phyloP scores from a whole-genome alignment of 2,329 filamentous ascomycete species.

The Fusarium napiforme region DNA sequence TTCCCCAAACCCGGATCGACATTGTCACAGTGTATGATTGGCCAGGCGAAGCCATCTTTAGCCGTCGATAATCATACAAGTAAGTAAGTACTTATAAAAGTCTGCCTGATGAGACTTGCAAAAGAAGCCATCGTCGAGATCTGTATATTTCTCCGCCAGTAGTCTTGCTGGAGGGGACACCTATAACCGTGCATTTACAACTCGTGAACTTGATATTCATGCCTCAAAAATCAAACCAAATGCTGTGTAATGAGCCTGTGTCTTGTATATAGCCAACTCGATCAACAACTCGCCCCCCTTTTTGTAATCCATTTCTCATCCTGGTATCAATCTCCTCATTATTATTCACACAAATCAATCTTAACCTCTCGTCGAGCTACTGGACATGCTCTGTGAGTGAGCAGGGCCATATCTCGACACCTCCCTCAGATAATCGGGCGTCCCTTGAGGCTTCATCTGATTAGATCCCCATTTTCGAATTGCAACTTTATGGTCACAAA shows the following conservation, averaged over 20 bases:
- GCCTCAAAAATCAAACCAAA: background rate
- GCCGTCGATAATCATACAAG: background rate
- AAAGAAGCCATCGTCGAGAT: too few relatives aligned
- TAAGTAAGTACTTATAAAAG: background rate
- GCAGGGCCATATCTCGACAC: constrained; percentile 28
- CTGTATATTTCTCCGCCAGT: background rate
- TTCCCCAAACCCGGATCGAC: background rate
- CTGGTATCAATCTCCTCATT: background rate
- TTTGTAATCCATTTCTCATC: background rate
- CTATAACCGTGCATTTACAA: background rate
- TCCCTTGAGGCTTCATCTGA: constrained; percentile 32
- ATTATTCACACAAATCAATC: background rate
- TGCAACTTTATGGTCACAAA: constrained; percentile 39
- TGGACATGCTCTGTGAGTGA: background rate
- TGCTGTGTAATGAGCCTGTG: background rate
- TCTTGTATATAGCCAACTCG: too few relatives aligned
- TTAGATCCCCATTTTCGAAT: constrained; percentile 17
- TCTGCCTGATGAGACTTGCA: background rate
- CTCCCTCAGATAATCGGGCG: constrained; percentile 38
- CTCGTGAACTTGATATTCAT: background rate
- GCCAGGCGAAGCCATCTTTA: background rate
- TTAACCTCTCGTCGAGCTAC: background rate
- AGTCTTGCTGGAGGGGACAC: too few relatives aligned
- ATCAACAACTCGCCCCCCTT: background rate
- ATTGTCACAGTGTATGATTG: background rate